Conservation (phyloP, 1,139 yeast species). For the Yamadazyma dushanensis region DNA sequence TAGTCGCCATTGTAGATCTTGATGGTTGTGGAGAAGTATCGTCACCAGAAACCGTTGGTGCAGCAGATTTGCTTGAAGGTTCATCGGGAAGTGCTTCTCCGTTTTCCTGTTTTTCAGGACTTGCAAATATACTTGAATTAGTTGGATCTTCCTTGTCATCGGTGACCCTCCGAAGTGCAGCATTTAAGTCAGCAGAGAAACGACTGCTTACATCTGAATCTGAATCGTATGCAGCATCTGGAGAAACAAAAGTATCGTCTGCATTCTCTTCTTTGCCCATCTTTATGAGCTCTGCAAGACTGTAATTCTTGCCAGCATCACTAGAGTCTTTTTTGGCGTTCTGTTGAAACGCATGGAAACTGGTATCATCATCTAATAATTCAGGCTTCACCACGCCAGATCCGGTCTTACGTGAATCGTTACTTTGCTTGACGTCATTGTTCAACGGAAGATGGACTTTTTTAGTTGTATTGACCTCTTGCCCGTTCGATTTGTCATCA, state of each 20-base stretch:
- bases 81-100: not conserved
- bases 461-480: too few species aligned
- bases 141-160: conserved; percentile 7
- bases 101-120: not conserved
- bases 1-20: conserved; percentile 13
- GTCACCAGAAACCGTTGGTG: conserved; percentile 12
- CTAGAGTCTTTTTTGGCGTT: conserved; percentile 1
- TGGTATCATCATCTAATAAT: too few species aligned
- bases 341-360: not conserved
- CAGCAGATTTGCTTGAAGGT: not conserved
- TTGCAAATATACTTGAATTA: not conserved
- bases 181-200: conserved; percentile 18
- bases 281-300: conserved; percentile 15
- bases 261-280: conserved; percentile 12
- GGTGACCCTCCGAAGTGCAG: conserved; percentile 16
- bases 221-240: conserved; percentile 13
- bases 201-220: conserved; percentile 16
- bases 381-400: too few species aligned
- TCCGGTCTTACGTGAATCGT: too few species aligned
- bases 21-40: conserved; percentile 16
- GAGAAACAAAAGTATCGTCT: conserved; percentile 13
- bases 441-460: too few species aligned
- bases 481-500: too few species aligned
- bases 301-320: conserved; percentile 8
- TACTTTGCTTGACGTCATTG: too few species aligned